Evolutionary conservation across 129 eudicot genomes (phyloP).

Genomic region (Dittrichia graveolens): DNA sequence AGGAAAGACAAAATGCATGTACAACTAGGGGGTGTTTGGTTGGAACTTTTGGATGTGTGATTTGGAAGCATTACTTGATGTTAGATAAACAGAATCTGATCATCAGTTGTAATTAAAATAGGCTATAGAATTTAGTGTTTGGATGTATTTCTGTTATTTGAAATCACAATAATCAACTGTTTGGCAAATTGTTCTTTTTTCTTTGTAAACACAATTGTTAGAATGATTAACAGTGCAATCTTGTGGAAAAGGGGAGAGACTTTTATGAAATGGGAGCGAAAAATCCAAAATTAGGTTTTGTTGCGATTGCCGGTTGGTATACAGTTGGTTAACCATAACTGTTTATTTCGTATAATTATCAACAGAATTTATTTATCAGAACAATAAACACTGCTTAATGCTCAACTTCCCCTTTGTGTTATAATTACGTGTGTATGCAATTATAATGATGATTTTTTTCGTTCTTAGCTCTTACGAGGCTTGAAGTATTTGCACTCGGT

Average conservation of each 20-base stretch:
- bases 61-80: not conserved
- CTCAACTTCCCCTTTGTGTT: not conserved
- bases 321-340: no score
- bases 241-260: no score
- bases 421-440: not conserved
- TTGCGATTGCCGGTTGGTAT: no score
- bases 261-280: not conserved
- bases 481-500: conserved; percentile 75
- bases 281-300: not conserved
- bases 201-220: not conserved
- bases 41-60: not conserved
- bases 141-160: not conserved
- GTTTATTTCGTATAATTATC: no score
- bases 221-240: no score
- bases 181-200: not conserved
- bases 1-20: not conserved
- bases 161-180: not conserved
- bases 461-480: conserved; percentile 67
- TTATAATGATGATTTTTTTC: not conserved
- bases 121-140: not conserved
- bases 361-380: no score
- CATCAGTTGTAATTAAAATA: not conserved
- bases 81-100: not conserved
- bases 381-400: no score
- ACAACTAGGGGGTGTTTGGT: not conserved